These are phyloP conservation scores for Boletus sensibilis DNA, from an alignment of 768 basidiomycete species.

Conservation along the genomic window DNA sequence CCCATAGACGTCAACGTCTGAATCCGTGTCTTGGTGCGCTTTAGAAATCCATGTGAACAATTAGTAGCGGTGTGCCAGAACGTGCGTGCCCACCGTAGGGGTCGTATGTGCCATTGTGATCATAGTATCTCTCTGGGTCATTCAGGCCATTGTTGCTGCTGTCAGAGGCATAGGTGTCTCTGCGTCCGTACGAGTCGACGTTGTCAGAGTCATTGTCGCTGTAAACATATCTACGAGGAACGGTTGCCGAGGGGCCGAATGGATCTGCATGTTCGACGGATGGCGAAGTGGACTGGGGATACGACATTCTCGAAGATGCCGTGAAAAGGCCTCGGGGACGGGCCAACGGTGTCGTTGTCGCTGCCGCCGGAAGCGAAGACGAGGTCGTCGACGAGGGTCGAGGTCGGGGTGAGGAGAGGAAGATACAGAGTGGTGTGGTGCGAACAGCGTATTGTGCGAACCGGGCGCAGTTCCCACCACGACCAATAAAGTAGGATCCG, in stretches of 20 bases:
- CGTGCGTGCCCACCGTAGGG: constrained; percentile 49
- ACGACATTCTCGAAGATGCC: constrained; percentile 38
- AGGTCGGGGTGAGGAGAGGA: constrained; percentile 7
- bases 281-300: constrained; percentile 55
- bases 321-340: constrained; percentile 10
- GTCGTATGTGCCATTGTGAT: constrained; percentile 62
- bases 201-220: constrained; percentile 79
- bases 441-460: constrained; percentile 21
- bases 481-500: constrained; percentile 12
- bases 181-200: constrained; percentile 56
- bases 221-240: constrained; percentile 47
- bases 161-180: constrained; percentile 72
- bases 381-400: constrained; percentile 1
- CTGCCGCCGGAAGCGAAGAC: constrained; percentile 5
- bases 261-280: constrained; percentile 68
- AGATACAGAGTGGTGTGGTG: constrained; percentile 10
- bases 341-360: constrained; percentile 21
- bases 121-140: constrained; percentile 54
- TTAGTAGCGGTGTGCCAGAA: constrained; percentile 8
- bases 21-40: constrained; percentile 84
- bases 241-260: constrained; percentile 46
- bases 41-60: constrained; percentile 4
- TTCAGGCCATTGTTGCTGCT: constrained; percentile 56
- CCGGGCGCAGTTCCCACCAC: constrained; percentile 28
- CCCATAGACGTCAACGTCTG: constrained; percentile 72